Base-by-base conservation (phyloP, 164 flowering plant genomes). In the Aristolochia californica region DNA sequence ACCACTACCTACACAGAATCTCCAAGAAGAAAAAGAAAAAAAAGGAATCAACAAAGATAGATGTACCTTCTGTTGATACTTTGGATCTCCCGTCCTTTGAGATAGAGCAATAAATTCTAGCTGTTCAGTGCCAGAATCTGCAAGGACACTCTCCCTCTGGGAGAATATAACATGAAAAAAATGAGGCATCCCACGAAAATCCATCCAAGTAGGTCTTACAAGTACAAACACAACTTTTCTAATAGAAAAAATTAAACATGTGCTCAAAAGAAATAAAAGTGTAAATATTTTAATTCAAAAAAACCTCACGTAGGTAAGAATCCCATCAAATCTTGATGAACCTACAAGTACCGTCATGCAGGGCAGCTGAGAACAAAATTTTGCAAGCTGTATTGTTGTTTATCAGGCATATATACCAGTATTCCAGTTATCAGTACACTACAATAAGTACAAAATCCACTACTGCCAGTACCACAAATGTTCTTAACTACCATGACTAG, bases 41-140 rank as follows among this genome's bases (percentile, higher is more conserved):
- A 34, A 28, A 2, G 40, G 10, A 34, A 34, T 11, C 10, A 50
- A 49, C 14, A 68, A 49, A 26, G 45, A 20, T 24, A 26, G n/a
- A 52, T 2, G 51, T 67, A 93, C 99, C 87, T 87, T 87, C 69
- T 75, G 72, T 72, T 84, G 99, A 65, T 93, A 93, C 69, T 87
- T 93, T 16, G 87, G 87, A 56, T 93, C 91, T 49, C 90, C 90
- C 27, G 94, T 85, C 74, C 99, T 88, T 28, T 94, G 95, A 44
- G 99, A 88, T 62, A 94, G 84, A 62, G 95, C 96, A 82, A 90
- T 90, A 60, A 94, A 88, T 61, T 94, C 99, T 45, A 94, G 75
- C 75, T 94, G 99, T 73, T 94, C 99, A 26, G 99, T 90, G 60
- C 88, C 96, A 68, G 96, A 84, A 85, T 94, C 97, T 23, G 99